Evolutionary conservation across 2,329 filamentous ascomycete species (phyloP), one percentile per base, ranked within the genome.

Genomic region (Neospermospora avenae): DNA sequence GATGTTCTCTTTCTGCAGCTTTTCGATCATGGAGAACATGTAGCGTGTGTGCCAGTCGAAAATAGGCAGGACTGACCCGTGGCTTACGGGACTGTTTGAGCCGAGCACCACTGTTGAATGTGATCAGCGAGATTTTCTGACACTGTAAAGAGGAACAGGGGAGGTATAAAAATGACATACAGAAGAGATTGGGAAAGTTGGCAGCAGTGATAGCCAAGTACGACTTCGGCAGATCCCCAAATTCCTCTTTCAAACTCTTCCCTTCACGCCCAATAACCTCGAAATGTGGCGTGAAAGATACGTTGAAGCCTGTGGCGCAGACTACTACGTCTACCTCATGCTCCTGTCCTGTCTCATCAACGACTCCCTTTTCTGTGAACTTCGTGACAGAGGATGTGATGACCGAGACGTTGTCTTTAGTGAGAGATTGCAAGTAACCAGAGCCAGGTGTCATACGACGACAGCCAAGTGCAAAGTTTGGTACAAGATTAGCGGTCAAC

Each of bases 381-480:
- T 61, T 58, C 0, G 57, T 56, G 39, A 78, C 57, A 11, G 51
- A 55, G 6, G 59, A 48, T 13, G 49, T 37, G 10, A 63, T 59
- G 10, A 68, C 66, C 59, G 69, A 39, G 51, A 68, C 57, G 55
- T 78, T 79, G 8, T 71, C 67, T 59, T 77, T 75, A 44, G 70
- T 73, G 25, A 79, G 68, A 4, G 76, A 69, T 63, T 77, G 72
- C 4, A 78, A 71, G 64, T 77, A 79, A 39, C 73, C 75, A 16
- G 74, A 72, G n/a, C 76, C 76, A 0, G 77, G 77, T 22, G 76
- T 78, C 35, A 78, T 68, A 13, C 78, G 72, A 14, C 77, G 75
- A 65, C 77, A 80, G 1, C 67, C 75, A 4, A 76, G 67, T 22
- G 62, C 63, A 53, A 70, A 76, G 2, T 69, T 58, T 37, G 67